phyloP scores from a whole-genome alignment of 2,329 filamentous ascomycete genomes.

The Trichoderma sp. region DNA sequence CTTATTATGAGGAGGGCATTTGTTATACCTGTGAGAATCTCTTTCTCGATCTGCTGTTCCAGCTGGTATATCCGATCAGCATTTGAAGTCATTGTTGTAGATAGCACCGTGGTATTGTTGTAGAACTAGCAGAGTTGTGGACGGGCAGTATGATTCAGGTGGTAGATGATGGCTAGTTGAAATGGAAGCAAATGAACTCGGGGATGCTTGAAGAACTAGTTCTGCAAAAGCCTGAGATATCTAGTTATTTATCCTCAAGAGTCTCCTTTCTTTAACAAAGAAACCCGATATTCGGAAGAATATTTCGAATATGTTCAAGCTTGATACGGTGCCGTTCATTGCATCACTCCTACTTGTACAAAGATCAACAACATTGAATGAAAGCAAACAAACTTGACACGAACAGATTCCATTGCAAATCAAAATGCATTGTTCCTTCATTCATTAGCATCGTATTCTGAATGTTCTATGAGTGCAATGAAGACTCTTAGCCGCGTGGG shows the following conservation, averaged over 20 bases:
- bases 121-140: not conserved
- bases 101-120: not conserved
- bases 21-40: not conserved
- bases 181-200: not conserved
- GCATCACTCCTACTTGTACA: not conserved
- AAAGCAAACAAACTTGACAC: not conserved
- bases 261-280: not conserved
- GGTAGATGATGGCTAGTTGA: not conserved
- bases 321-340: not conserved
- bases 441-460: not conserved
- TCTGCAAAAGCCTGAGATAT: not conserved
- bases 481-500: not conserved
- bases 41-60: not conserved
- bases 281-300: not conserved
- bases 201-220: not conserved
- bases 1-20: not conserved
- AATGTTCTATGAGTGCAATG: not conserved
- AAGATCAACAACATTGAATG: not conserved
- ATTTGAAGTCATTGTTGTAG: not conserved
- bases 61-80: not conserved
- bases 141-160: not conserved
- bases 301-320: not conserved
- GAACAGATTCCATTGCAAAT: not conserved
- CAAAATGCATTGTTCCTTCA: not conserved
- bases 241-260: not conserved